A percentile compares a stretch with the other conserved stretches of the same genome.
Evolutionary conservation across 2,329 filamentous ascomycete genomes (phyloP).

Genomic region (Bipolaris gigantea): DNA sequence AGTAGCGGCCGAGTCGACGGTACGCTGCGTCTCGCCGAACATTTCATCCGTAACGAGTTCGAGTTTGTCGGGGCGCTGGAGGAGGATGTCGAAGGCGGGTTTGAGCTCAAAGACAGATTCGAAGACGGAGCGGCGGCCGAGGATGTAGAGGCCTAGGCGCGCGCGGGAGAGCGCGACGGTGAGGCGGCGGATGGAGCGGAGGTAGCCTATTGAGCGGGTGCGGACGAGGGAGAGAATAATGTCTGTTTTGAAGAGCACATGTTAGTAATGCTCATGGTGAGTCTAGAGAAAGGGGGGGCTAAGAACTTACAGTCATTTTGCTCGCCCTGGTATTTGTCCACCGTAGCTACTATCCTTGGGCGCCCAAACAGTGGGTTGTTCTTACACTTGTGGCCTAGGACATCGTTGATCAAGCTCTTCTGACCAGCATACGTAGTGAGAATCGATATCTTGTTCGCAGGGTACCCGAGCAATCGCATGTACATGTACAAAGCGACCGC

Average conservation of each 20-base stretch:
- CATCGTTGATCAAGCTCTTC: conserved; percentile 82
- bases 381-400: conserved; percentile 79
- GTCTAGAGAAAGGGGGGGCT: background rate
- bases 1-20: conserved; percentile 10
- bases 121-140: conserved; percentile 86
- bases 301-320: conserved; percentile 91
- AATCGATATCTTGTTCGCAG: conserved; percentile 80
- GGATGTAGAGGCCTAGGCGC: conserved; percentile 85
- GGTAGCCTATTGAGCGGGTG: conserved; percentile 85
- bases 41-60: conserved; percentile 82
- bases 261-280: conserved; percentile 10
- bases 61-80: conserved; percentile 78
- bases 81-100: conserved; percentile 78
- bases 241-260: conserved; percentile 55
- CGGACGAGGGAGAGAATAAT: conserved; percentile 91
- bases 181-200: conserved; percentile 88
- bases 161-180: conserved; percentile 94
- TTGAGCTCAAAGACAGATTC: conserved; percentile 85
- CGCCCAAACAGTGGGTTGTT: conserved; percentile 84
- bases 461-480: conserved; percentile 94
- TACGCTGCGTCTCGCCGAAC: conserved; percentile 67
- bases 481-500: conserved; percentile 95
- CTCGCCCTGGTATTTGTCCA: conserved; percentile 98
- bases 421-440: conserved; percentile 94
- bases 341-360: conserved; percentile 86